Conservation (phyloP, 768 basidiomycete genomes). For the Tulasnella calospora region DNA sequence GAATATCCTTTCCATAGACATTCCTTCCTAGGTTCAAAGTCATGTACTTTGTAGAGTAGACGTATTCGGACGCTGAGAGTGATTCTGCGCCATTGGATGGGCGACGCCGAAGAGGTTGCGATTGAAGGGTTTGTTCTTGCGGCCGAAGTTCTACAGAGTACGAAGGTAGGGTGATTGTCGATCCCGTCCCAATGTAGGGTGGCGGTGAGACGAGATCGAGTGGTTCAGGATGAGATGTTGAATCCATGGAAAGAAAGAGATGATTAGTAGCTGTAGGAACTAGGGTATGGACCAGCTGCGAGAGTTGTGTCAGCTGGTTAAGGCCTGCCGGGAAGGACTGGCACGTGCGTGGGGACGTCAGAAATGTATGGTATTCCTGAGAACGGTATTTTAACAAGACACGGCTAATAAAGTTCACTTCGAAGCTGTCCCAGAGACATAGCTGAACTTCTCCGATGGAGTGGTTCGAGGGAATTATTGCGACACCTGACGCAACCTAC, state of each 20-base stretch:
- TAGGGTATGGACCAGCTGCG: not conserved
- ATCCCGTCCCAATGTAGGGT: not conserved
- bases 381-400: not conserved
- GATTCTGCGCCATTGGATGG: not conserved
- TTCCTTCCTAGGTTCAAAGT: conserved; percentile 16
- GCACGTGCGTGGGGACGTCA: not conserved
- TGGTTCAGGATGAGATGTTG: not conserved
- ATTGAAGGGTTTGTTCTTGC: conserved; percentile 4
- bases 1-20: conserved; percentile 1
- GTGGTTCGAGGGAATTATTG: not conserved
- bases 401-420: not conserved
- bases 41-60: conserved; percentile 16
- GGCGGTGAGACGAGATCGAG: not conserved
- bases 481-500: not conserved
- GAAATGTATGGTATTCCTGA: not conserved
- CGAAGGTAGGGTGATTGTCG: not conserved
- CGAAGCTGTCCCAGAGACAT: not conserved
- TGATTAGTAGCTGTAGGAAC: conserved; percentile 1
- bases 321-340: not conserved
- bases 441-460: not conserved
- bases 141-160: not conserved
- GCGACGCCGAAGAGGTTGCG: not conserved
- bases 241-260: not conserved
- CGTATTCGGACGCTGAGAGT: not conserved
- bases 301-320: too few relatives aligned